Conservation (phyloP, 352 stramenopile genomes). For the Globisporangium acanthophoron region DNA sequence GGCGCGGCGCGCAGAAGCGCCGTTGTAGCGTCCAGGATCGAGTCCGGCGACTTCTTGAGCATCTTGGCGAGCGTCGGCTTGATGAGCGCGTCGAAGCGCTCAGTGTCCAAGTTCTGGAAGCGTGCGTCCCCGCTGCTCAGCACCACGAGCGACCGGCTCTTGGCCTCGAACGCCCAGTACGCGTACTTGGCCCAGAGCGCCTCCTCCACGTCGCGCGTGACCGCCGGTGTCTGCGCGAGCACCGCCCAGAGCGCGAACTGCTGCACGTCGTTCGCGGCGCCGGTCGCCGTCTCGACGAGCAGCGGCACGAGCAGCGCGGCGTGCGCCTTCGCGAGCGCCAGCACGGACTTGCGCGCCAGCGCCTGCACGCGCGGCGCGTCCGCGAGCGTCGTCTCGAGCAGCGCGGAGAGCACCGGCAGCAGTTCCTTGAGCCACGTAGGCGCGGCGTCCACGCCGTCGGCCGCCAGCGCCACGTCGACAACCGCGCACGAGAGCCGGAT, state of each 20-base stretch:
- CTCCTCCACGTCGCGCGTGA: slow-evolving; percentile 30
- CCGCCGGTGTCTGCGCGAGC: slow-evolving; percentile 23
- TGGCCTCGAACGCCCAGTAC: slow-evolving; percentile 78
- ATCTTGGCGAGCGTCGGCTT: slow-evolving; percentile 63
- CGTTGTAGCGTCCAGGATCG: slow-evolving; percentile 52
- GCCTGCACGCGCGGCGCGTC: slow-evolving; percentile 42
- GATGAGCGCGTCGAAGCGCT: slow-evolving; percentile 62
- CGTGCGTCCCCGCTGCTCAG: slow-evolving; percentile 36
- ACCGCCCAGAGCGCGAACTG: slow-evolving; percentile 63
- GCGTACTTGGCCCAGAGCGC: slow-evolving; percentile 50
- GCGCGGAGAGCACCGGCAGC: slow-evolving; percentile 30
- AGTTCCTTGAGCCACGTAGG: slow-evolving; percentile 45
- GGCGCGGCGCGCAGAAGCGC: slow-evolving; percentile 42
- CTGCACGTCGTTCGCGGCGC: slow-evolving; percentile 30
- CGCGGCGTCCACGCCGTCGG: slow-evolving; percentile 1
- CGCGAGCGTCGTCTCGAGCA: slow-evolving; percentile 53
- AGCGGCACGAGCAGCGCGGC: slow-evolving; percentile 24
- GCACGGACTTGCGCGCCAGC: slow-evolving; percentile 34
- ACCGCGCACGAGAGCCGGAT: slow-evolving; percentile 55
- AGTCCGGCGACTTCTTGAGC: slow-evolving; percentile 82
- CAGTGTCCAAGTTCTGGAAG: slow-evolving; percentile 45
- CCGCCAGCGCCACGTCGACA: slow-evolving; percentile 26
- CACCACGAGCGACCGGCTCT: slow-evolving; percentile 36
- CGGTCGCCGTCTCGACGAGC: slow-evolving; percentile 31
- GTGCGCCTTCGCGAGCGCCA: slow-evolving; percentile 42